A percentile compares a stretch with the other conserved stretches of the same genome.
phyloP scores from a whole-genome alignment of 768 basidiomycete genomes.

The Auricularia cornea region DNA sequence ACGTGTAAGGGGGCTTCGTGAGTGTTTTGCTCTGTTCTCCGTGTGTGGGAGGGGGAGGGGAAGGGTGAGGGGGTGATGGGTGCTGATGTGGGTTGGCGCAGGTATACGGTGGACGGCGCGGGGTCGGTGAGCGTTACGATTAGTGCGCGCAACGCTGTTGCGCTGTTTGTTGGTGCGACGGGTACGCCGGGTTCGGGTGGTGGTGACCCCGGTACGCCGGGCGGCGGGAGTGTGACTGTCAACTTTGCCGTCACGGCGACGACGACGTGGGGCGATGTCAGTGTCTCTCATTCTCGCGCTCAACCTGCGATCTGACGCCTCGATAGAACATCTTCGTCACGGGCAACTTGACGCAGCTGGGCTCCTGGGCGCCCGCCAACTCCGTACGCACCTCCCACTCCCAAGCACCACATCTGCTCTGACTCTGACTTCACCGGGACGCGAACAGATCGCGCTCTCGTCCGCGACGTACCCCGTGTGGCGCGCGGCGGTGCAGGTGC shows the following conservation, averaged over 20 bases:
- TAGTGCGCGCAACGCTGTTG: conserved; percentile 37
- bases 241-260: conserved; percentile 48
- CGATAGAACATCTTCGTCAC: conserved; percentile 50
- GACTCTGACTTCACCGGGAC: not conserved
- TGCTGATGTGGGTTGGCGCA: conserved; percentile 16
- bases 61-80: no score
- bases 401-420: not conserved
- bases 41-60: no score
- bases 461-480: conserved; percentile 47
- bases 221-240: conserved; percentile 27
- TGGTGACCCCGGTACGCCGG: not conserved
- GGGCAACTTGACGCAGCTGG: conserved; percentile 48
- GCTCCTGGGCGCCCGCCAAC: conserved; percentile 39
- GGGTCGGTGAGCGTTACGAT: conserved; percentile 46
- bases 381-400: conserved; percentile 28
- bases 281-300: conserved; percentile 2
- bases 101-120: conserved; percentile 37
- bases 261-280: conserved; percentile 49
- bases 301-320: not conserved
- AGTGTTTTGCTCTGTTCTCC: no score
- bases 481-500: conserved; percentile 42
- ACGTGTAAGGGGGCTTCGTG: conserved; percentile 46
- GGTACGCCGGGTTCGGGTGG: not conserved
- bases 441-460: conserved; percentile 40
- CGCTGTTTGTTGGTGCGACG: conserved; percentile 10